A percentile compares a stretch with the other conserved stretches of the same genome.
phyloP scores from a whole-genome alignment of 2,329 filamentous ascomycete genomes.

The Alternaria conjuncta region DNA sequence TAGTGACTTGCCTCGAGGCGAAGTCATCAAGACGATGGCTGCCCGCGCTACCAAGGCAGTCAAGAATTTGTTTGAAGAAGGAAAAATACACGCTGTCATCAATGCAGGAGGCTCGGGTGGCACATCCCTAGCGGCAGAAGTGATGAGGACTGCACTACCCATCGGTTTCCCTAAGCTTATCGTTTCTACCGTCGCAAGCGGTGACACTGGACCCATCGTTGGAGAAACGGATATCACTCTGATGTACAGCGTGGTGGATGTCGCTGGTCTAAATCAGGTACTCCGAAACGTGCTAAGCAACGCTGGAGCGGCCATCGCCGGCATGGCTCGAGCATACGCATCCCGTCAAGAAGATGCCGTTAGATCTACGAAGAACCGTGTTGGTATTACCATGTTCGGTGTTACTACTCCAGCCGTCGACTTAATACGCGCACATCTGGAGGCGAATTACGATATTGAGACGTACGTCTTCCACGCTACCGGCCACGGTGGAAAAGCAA shows the following conservation, averaged over 20 bases:
- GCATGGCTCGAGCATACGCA: conserved; percentile 61
- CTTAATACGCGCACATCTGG: conserved; percentile 58
- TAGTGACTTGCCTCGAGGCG: conserved; percentile 55
- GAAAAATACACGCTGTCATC: conserved; percentile 62
- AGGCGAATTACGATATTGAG: conserved; percentile 54
- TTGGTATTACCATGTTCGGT: conserved; percentile 77
- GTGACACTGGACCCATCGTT: conserved; percentile 69
- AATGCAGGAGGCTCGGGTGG: conserved; percentile 68
- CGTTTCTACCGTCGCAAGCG: conserved; percentile 72
- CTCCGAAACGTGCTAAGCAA: conserved; percentile 66
- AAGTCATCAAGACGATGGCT: conserved; percentile 65
- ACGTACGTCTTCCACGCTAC: conserved; percentile 74
- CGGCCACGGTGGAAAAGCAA: conserved; percentile 70
- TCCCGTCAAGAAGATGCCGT: neutral
- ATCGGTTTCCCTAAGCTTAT: conserved; percentile 74
- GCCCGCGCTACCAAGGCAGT: conserved; percentile 55
- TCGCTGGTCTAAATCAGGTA: conserved; percentile 69
- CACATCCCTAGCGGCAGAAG: conserved; percentile 64
- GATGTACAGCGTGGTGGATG: conserved; percentile 75
- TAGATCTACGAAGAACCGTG: conserved; percentile 49
- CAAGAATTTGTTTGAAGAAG: conserved; percentile 45
- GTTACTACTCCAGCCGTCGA: conserved; percentile 73
- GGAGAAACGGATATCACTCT: conserved; percentile 72
- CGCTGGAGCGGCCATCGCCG: conserved; percentile 66
- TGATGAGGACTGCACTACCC: conserved; percentile 67